These are phyloP conservation scores for Xylariaceae sp. DNA, from an alignment of 2,329 filamentous ascomycete genomes.

Conservation along the genomic window DNA sequence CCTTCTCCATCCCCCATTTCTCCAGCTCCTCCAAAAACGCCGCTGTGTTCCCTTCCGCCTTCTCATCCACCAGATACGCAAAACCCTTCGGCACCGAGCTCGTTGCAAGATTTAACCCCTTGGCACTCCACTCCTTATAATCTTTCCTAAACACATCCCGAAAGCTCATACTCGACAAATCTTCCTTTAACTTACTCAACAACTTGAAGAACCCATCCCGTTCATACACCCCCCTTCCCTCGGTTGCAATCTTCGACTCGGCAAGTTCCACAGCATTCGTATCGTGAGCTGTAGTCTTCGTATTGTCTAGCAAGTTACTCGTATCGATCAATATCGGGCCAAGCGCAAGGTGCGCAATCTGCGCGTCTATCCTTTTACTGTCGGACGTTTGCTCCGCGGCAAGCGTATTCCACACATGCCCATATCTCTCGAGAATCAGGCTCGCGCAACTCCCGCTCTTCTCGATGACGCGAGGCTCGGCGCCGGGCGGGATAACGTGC, in stretches of 20 bases:
- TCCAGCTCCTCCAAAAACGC: constrained; percentile 41
- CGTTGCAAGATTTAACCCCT: constrained; percentile 58
- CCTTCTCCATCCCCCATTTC: constrained; percentile 8
- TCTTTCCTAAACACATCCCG: constrained; percentile 73
- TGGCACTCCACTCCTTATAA: constrained; percentile 74
- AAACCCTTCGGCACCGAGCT: constrained; percentile 62
- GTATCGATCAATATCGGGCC: constrained; percentile 74
- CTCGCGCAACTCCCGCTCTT: constrained; percentile 71
- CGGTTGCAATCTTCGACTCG: constrained; percentile 41
- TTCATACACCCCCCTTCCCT: constrained; percentile 41
- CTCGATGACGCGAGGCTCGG: constrained; percentile 57
- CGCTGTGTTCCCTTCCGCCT: constrained; percentile 42
- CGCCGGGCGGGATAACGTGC: constrained; percentile 41
- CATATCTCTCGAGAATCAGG: constrained; percentile 59
- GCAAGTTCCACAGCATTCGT: constrained; percentile 54
- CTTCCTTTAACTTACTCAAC: constrained; percentile 62
- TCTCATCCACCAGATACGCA: constrained; percentile 49
- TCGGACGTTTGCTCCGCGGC: constrained; percentile 25
- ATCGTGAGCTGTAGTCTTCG: constrained; percentile 65
- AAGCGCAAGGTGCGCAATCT: constrained; percentile 64
- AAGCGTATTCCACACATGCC: constrained; percentile 53
- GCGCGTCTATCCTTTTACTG: constrained; percentile 42
- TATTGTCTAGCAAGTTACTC: constrained; percentile 53
- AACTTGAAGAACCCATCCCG: constrained; percentile 54
- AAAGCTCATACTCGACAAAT: constrained; percentile 58